Conservation (phyloP, 139 green algal species). For the Tetraselmis striata region DNA sequence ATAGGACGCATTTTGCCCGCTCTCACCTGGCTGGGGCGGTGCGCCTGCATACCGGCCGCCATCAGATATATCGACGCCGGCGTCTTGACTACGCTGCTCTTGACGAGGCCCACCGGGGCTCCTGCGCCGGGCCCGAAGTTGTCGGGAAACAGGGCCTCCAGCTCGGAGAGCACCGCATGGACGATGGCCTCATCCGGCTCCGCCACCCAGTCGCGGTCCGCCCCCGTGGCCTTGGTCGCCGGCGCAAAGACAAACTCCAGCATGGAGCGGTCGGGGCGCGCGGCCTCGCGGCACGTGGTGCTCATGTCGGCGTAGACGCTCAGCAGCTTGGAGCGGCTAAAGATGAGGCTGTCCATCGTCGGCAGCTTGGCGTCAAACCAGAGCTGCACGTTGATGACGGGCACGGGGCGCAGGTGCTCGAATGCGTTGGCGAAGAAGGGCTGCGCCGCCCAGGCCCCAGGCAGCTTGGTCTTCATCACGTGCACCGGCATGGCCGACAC, state of each 20-base stretch:
- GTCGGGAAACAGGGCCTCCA: neutral
- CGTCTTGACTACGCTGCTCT: neutral
- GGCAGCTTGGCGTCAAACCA: constrained; percentile 95
- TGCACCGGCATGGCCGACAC: constrained; percentile 36
- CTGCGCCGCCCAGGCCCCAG: constrained; percentile 72
- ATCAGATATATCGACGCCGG: neutral
- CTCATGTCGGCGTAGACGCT: constrained; percentile 98
- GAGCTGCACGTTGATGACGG: constrained; percentile 99
- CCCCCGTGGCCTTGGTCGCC: constrained; percentile 23
- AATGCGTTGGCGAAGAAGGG: constrained; percentile 80
- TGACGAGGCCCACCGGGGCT: neutral
- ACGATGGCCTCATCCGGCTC: neutral
- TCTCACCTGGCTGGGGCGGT: too few species aligned
- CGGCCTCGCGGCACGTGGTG: constrained; percentile 80
- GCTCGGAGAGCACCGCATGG: neutral
- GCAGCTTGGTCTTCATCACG: constrained; percentile 88
- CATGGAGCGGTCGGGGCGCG: constrained; percentile 68
- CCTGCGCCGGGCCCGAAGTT: neutral
- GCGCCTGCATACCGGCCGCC: neutral
- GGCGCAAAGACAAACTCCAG: constrained; percentile 98
- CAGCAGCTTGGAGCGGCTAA: constrained; percentile 86
- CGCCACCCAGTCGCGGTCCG: neutral
- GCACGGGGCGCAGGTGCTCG: constrained; percentile 87
- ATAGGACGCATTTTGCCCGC: too few species aligned
- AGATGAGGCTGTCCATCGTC: constrained; percentile 96